These are phyloP conservation scores for Candida jianshihensis DNA, from an alignment of 805 yeast species.

Conservation along the genomic window DNA sequence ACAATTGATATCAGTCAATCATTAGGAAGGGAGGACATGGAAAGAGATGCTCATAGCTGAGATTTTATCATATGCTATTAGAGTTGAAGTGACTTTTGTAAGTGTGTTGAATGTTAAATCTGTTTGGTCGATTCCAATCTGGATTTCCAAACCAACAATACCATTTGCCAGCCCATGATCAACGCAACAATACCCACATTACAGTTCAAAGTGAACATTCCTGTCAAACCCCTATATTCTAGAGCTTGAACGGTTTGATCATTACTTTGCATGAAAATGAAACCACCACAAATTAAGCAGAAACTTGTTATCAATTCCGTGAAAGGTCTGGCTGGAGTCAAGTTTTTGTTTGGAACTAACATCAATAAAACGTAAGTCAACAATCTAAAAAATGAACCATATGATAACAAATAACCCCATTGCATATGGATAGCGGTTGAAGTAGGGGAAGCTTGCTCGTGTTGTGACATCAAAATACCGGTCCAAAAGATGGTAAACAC, in stretches of 20 bases:
- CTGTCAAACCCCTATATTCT: slow-evolving; percentile 74
- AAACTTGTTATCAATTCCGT: slow-evolving; percentile 80
- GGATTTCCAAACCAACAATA: slow-evolving; percentile 55
- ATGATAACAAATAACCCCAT: slow-evolving; percentile 86
- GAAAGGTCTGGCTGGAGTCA: slow-evolving; percentile 63
- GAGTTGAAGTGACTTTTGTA: not conserved
- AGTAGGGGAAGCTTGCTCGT: slow-evolving; percentile 72
- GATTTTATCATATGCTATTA: too few species aligned
- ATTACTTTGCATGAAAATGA: slow-evolving; percentile 87
- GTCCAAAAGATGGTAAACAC: slow-evolving; percentile 93
- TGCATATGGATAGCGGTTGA: slow-evolving; percentile 81
- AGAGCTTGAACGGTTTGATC: slow-evolving; percentile 78
- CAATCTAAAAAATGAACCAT: slow-evolving; percentile 73
- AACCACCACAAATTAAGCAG: slow-evolving; percentile 80
- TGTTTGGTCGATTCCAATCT: slow-evolving; percentile 30
- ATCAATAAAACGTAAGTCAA: slow-evolving; percentile 52
- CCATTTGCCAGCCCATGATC: slow-evolving; percentile 85
- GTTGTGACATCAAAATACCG: slow-evolving; percentile 92
- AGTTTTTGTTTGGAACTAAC: slow-evolving; percentile 32
- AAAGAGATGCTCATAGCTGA: too few species aligned
- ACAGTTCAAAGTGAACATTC: slow-evolving; percentile 88
- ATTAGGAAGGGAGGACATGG: too few species aligned
- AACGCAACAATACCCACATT: slow-evolving; percentile 73
- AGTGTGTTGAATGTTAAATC: slow-evolving; percentile 3
- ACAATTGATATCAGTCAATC: too few species aligned